phyloP scores from a whole-genome alignment of 805 yeast species.

The Candida parachauliodes region DNA sequence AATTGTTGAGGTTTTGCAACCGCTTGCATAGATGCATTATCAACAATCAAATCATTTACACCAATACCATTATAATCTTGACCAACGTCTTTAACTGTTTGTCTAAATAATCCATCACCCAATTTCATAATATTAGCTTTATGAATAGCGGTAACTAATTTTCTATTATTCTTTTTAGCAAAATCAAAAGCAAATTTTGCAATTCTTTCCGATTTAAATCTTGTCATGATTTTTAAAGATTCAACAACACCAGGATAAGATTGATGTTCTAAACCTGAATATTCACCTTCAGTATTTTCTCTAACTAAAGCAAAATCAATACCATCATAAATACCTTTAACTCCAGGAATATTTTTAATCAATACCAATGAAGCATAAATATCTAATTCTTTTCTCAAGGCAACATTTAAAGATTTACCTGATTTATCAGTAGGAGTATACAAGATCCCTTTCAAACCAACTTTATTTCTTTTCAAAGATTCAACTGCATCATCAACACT shows the following conservation, averaged over 20 bases:
- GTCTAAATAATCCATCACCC: slow-evolving; percentile 97
- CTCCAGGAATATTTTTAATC: slow-evolving; percentile 92
- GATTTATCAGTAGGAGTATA: slow-evolving; percentile 81
- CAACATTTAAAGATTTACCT: slow-evolving; percentile 87
- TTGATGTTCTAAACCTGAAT: slow-evolving; percentile 97
- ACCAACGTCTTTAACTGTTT: slow-evolving; percentile 81
- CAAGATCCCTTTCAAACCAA: slow-evolving; percentile 94
- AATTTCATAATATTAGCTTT: slow-evolving; percentile 99
- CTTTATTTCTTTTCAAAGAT: slow-evolving; percentile 91
- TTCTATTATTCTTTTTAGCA: slow-evolving; percentile 88
- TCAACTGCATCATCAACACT: slow-evolving; percentile 81
- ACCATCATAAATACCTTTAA: slow-evolving; percentile 80
- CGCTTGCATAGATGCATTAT: slow-evolving; percentile 99
- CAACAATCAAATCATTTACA: slow-evolving; percentile 92
- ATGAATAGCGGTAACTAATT: slow-evolving; percentile 93
- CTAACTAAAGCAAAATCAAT: slow-evolving; percentile 93
- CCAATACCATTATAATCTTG: slow-evolving; percentile 80
- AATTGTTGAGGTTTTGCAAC: slow-evolving; percentile 98
- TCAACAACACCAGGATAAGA: slow-evolving; percentile 98
- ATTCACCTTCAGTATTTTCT: slow-evolving; percentile 99
- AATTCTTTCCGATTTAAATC: slow-evolving; percentile 92
- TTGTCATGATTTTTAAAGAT: slow-evolving; percentile 91
- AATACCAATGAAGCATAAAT: slow-evolving; percentile 93
- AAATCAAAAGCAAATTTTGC: slow-evolving; percentile 97
- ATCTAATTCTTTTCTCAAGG: slow-evolving; percentile 93